These are phyloP conservation scores for Verticillium dahliae DNA, from an alignment of 2,329 filamentous ascomycete species.

Conservation along the genomic window DNA sequence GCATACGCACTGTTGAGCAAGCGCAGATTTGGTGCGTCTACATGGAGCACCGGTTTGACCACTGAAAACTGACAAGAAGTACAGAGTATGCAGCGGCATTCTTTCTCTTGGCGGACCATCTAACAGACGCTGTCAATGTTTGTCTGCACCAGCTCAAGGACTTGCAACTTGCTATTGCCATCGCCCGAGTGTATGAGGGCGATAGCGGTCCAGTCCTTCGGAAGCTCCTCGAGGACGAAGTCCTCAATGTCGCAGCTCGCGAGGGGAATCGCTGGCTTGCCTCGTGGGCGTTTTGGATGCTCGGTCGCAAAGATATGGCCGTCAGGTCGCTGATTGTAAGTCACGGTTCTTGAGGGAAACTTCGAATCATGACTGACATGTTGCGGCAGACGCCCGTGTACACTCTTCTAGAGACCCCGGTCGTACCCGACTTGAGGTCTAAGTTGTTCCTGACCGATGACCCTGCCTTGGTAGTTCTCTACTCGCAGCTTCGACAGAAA, in stretches of 20 bases:
- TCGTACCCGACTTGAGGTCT: conserved; percentile 63
- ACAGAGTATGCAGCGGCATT: conserved; percentile 90
- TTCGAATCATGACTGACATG: neutral
- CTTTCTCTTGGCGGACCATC: conserved; percentile 81
- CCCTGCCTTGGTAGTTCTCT: conserved; percentile 79
- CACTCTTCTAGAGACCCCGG: conserved; percentile 62
- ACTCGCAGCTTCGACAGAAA: conserved; percentile 76
- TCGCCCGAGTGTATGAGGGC: conserved; percentile 82
- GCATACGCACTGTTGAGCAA: conserved; percentile 92
- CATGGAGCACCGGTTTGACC: no score
- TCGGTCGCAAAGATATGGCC: conserved; percentile 74
- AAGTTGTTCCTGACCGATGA: conserved; percentile 85
- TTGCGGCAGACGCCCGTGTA: conserved; percentile 67
- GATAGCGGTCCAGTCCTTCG: conserved; percentile 70
- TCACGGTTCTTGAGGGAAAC: conserved; percentile 4
- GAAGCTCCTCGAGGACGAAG: conserved; percentile 69
- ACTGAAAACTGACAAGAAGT: neutral
- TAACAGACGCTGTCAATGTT: conserved; percentile 80
- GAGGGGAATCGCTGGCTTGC: conserved; percentile 90
- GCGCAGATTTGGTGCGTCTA: conserved; percentile 65
- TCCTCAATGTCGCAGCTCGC: conserved; percentile 69
- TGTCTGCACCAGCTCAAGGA: conserved; percentile 84
- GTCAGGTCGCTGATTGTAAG: conserved; percentile 75
- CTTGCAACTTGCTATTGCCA: conserved; percentile 80
- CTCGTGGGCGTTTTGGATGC: conserved; percentile 93